Evolutionary conservation across 2,329 filamentous ascomycete species (phyloP), one percentile per base, ranked within the genome.

Genomic region (Fusarium sp.): DNA sequence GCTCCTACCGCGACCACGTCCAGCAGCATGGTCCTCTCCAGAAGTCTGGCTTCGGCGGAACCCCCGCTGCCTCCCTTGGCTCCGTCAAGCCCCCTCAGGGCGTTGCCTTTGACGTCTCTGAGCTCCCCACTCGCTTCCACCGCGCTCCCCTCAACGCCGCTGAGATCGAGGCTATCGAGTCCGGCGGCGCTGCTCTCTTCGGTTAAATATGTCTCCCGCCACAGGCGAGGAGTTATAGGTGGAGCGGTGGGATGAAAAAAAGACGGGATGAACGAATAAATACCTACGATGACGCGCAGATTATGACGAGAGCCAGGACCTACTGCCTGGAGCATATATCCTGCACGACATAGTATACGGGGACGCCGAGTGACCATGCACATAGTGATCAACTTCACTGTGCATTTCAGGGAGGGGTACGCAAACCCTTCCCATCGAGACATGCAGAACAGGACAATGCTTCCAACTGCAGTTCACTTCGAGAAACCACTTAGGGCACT

Each of bases 91-190:
- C 95, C 42, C 88, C 88, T 67, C 84, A 90, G 79, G 96, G 96
- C 76, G 86, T 94, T 82, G 94, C 88, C 83, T 98, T 97, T 81
- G 96, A 98, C 83, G 91, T 95, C 77, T 93, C 90, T 77, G 93
- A 99, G 85, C 91, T 99, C 30, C 96, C 96, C 23, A 82, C 87
- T 72, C 90, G 96, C 78, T 99, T 98, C 89, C 90, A 92, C 79
- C 89, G 94, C 74, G 86, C 89, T 54, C 88, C 90, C 18, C 93
- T 95, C 84, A 92, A 89, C 42, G 84, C 91, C 77, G 91, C 91
- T 47, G 96, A 99, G 89, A 99, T 99, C 69, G 96, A 98, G 83
- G 95, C 95, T 28, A 89, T 99, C 79, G 95, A 98, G 89, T 96
- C 94, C 63, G 96, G 95, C 62, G 96, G 96, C 64, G 96, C 96